Evolutionary conservation across 106 monocot genomes (phyloP), one percentile per base, ranked within the genome.

Genomic region (Allium sativum): DNA sequence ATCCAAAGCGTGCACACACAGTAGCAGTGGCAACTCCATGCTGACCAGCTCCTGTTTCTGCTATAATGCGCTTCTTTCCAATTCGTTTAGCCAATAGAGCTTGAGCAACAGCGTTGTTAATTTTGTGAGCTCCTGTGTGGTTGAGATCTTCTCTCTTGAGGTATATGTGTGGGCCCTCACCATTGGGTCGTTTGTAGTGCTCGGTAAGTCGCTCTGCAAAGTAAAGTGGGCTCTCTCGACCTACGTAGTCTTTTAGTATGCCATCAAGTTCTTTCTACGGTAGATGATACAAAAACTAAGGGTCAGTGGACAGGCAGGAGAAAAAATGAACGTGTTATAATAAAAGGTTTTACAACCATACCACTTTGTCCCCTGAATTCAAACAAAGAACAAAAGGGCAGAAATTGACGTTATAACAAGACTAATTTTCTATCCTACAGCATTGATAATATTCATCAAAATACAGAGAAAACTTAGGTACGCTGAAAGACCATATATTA

Each of bases 21-120:
- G 82, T 87, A 7, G 87, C 82, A 62, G 82, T 80, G 51, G 87
- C 87, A 65, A 87, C 87, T 61, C 87, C 87, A 75, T 87, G 87
- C 68, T 87, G 87, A 42, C 87, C 87, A 58, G 87, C 87, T 73
- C 87, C 87, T 44, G 87, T 87, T 62, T 87, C 87, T 44, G 87
- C 87, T 61, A 87, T 83, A 44, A 87, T 82, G 51, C 79, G 76
- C 60, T 87, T 77, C 71, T 82, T 87, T 13, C 79, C 79, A 6
- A 87, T 55, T 40, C 58, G 77, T 58, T 82, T 83, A 53, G 87
- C 87, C 59, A 87, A 79, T 53, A 87, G 64, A 22, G 82, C 87
- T 70, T 87, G 87, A 48, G 77, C 87, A 52, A 87, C 45, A 8
- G 82, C 82, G 67, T 87, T 82, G 74, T 87, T 87, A 50, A 83